A percentile compares a stretch with the other conserved stretches of the same genome.
Conservation (phyloP, 345 rosid species). For the Lepidium africanum region DNA sequence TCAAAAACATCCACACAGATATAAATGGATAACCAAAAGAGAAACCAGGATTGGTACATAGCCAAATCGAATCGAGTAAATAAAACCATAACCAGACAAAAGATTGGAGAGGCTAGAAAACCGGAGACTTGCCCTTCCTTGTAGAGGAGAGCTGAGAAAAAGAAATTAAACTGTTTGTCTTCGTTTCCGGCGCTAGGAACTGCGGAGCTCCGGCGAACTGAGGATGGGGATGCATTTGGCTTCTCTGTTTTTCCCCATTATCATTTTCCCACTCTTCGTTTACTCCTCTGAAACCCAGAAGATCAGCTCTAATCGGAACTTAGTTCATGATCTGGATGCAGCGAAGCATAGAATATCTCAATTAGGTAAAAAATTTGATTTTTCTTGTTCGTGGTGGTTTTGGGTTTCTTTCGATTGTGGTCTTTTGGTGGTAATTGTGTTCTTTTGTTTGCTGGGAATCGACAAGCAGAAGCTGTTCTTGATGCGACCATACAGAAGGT, state of each 20-base stretch:
- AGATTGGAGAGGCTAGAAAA: too few relatives aligned
- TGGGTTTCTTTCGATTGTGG: background rate
- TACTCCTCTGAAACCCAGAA: conserved; percentile 20
- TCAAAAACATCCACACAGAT: too few relatives aligned
- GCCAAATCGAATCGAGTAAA: too few relatives aligned
- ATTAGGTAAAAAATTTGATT: conserved; percentile 30
- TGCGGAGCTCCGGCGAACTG: too few relatives aligned
- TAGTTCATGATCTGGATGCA: conserved; percentile 35
- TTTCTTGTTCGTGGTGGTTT: background rate
- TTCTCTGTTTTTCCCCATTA: conserved; percentile 30
- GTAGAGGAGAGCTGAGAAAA: too few relatives aligned
- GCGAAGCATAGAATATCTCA: conserved; percentile 46
- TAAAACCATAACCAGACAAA: too few relatives aligned
- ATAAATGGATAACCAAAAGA: too few relatives aligned
- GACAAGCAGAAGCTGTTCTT: conserved; percentile 43
- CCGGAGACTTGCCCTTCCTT: too few relatives aligned
- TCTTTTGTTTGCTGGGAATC: background rate
- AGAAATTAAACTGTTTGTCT: too few relatives aligned
- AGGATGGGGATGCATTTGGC: conserved; percentile 14
- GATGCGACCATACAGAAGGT: conserved; percentile 30
- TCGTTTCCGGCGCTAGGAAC: too few relatives aligned
- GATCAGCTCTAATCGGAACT: background rate
- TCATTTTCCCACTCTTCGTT: conserved; percentile 17
- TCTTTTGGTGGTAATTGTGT: too few relatives aligned
- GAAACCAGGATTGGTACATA: too few relatives aligned